A percentile compares a stretch with the other conserved stretches of the same genome.
Evolutionary conservation across 306 rosid species (phyloP).

Genomic region (Lathyrus oleraceus): DNA sequence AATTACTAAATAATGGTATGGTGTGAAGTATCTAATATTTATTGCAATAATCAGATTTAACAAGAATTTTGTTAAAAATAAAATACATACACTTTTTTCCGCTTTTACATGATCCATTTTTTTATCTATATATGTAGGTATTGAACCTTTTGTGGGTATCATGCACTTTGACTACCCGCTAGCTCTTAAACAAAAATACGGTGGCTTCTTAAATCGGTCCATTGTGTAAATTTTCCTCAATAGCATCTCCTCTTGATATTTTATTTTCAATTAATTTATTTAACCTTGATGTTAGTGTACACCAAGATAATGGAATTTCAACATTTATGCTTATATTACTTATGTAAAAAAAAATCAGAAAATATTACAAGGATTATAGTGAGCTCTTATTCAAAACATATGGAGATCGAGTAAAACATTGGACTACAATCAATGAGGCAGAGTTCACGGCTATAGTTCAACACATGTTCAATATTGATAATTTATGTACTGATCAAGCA

Average conservation of each 20-base stretch:
- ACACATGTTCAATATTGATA: not conserved
- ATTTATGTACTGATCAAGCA: not conserved
- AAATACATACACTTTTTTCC: too few relatives aligned
- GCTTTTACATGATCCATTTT: too few relatives aligned
- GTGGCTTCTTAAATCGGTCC: not conserved
- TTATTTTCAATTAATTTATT: too few relatives aligned
- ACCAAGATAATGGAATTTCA: too few relatives aligned
- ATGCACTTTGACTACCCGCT: not conserved
- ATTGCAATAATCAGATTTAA: not conserved
- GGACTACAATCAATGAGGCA: not conserved
- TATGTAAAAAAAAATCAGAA: not conserved
- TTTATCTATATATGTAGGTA: too few relatives aligned
- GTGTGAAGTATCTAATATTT: too few relatives aligned
- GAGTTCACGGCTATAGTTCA: not conserved
- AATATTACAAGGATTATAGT: not conserved
- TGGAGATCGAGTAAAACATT: not conserved
- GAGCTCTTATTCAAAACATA: not conserved
- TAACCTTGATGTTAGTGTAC: not conserved
- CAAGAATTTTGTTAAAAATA: not conserved
- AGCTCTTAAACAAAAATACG: not conserved
- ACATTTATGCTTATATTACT: not conserved
- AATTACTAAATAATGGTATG: constrained; percentile 33
- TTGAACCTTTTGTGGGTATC: too few relatives aligned
- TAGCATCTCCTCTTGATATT: not conserved
- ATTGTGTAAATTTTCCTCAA: not conserved